Conservation (phyloP, 768 basidiomycete species). For the Leccinum barrowsii region DNA sequence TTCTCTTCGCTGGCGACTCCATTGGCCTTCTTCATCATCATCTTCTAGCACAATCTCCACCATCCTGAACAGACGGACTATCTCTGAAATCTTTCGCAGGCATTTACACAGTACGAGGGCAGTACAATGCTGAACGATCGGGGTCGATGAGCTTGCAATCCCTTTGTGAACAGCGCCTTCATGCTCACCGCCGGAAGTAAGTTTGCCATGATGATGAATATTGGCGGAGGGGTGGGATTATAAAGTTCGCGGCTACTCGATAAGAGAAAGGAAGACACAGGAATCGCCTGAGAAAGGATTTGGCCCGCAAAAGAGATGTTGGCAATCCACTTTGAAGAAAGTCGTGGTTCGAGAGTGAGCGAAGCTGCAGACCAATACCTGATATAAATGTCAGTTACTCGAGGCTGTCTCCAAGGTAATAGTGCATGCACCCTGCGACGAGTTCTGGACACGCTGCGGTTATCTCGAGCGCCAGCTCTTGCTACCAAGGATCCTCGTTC, state of each 20-base stretch:
- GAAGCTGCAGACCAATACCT: conserved; percentile 71
- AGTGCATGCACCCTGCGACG: conserved; percentile 60
- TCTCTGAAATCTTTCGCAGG: conserved; percentile 63
- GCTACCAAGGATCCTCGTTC: conserved; percentile 85
- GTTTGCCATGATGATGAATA: conserved; percentile 69
- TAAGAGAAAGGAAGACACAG: conserved; percentile 58
- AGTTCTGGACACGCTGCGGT: conserved; percentile 79
- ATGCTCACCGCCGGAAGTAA: conserved; percentile 71
- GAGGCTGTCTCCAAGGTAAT: conserved; percentile 3
- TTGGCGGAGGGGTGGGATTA: conserved; percentile 72
- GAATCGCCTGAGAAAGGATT: conserved; percentile 75
- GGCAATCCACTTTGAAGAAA: conserved; percentile 88
- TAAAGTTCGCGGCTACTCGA: conserved; percentile 43
- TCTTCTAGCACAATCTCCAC: conserved; percentile 58
- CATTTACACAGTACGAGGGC: conserved; percentile 76
- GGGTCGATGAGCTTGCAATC: conserved; percentile 64
- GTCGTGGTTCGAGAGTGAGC: conserved; percentile 78
- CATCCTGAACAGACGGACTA: conserved; percentile 45
- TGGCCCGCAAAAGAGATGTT: conserved; percentile 81
- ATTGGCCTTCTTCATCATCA: conserved; percentile 62
- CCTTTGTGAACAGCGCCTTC: conserved; percentile 76
- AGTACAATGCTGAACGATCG: conserved; percentile 81
- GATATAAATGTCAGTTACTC: conserved; percentile 12
- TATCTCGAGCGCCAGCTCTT: conserved; percentile 79
- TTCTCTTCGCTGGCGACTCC: conserved; percentile 63